Conservation (phyloP, 768 basidiomycete species). For the Tephrocybe sp. region DNA sequence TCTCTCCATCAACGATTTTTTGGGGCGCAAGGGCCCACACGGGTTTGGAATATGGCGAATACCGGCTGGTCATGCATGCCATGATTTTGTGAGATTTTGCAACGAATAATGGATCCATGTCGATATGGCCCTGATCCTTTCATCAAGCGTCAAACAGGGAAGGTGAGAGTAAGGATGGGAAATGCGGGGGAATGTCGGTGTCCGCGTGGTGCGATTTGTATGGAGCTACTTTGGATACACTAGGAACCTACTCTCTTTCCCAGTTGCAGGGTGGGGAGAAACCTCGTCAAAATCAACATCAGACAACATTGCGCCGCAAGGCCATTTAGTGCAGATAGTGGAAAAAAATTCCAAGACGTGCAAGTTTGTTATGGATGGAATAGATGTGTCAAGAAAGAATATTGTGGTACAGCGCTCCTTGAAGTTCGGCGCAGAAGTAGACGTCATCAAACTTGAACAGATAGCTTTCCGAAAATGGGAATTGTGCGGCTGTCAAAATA, state of each 20-base stretch:
- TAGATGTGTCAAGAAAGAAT: not conserved
- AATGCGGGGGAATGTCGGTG: constrained; percentile 17
- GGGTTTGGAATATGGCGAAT: no score
- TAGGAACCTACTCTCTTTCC: constrained; percentile 1
- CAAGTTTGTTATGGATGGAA: not conserved
- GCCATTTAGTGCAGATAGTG: not conserved
- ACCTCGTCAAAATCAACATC: constrained; percentile 27
- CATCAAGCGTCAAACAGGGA: not conserved
- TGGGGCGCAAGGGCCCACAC: no score
- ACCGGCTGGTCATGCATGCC: no score
- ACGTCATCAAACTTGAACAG: not conserved
- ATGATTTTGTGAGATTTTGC: no score
- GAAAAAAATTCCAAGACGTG: not conserved
- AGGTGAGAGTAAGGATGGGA: not conserved
- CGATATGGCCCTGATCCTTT: not conserved
- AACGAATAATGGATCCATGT: no score
- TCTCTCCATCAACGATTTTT: no score
- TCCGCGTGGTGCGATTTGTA: constrained; percentile 13
- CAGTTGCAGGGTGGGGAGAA: constrained; percentile 22
- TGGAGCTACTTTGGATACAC: not conserved
- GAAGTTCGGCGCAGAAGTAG: not conserved
- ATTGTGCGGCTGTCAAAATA: constrained; percentile 1
- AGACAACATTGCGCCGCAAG: not conserved
- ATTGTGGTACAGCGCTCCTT: not conserved
- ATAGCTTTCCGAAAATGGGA: constrained; percentile 10